Percentiles rank a stretch among this genome's conserved stretches.
Conservation (phyloP, 306 rosid genomes). For the Lagenaria siceraria region DNA sequence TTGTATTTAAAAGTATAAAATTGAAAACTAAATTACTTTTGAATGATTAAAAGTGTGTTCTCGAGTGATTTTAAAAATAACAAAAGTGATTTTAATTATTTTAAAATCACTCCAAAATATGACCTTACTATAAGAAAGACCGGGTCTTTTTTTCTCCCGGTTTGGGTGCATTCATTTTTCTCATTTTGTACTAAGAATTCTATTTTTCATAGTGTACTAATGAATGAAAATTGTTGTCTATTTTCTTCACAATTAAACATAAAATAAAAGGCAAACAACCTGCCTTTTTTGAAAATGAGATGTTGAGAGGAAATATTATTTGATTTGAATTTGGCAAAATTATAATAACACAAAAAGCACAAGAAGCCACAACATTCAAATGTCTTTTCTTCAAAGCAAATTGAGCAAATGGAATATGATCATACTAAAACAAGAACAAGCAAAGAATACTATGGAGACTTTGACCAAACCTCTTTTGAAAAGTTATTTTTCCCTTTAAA, state of each 20-base stretch:
- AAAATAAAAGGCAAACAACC: not conserved
- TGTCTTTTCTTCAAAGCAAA: not conserved
- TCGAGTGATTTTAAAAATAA: too few relatives aligned
- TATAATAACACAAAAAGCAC: not conserved
- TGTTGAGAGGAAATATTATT: not conserved
- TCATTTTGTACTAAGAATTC: too few relatives aligned
- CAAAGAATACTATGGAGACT: not conserved
- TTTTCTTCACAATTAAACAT: not conserved
- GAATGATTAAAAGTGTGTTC: too few relatives aligned
- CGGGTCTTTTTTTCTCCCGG: too few relatives aligned
- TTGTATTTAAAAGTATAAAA: too few relatives aligned
- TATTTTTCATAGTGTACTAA: too few relatives aligned
- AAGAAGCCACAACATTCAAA: not conserved
- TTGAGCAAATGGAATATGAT: not conserved
- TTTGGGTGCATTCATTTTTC: too few relatives aligned
- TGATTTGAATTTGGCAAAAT: not conserved
- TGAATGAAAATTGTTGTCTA: too few relatives aligned
- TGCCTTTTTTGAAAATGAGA: not conserved
- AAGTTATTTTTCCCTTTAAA: not conserved
- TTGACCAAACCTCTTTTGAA: not conserved
- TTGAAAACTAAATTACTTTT: too few relatives aligned
- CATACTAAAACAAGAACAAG: not conserved
- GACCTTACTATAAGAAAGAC: too few relatives aligned
- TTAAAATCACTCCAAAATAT: too few relatives aligned
- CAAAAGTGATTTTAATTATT: too few relatives aligned